Percentiles rank a stretch among this genome's conserved stretches.
Evolutionary conservation across 31 red algal genomes (phyloP).

Genomic region (Asparagopsis taxiformis): DNA sequence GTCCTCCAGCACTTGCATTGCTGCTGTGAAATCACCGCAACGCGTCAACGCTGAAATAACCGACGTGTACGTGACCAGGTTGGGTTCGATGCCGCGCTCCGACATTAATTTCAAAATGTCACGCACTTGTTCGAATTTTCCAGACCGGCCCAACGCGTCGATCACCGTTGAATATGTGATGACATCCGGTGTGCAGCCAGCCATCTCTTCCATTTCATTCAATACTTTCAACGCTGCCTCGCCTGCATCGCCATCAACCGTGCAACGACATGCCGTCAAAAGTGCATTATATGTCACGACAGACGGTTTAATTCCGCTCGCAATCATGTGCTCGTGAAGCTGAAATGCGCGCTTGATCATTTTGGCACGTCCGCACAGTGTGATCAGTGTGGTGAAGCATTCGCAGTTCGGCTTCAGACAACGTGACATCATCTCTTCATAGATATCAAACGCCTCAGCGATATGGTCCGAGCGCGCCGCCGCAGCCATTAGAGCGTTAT

Average conservation of each 20-base stretch:
- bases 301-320: slow-evolving; percentile 45
- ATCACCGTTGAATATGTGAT: slow-evolving; percentile 85
- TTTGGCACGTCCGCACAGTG: slow-evolving; percentile 53
- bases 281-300: slow-evolving; percentile 78
- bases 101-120: slow-evolving; percentile 65
- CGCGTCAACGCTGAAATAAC: slow-evolving; percentile 66
- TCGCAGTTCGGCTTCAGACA: slow-evolving; percentile 52
- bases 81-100: slow-evolving; percentile 42
- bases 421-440: slow-evolving; percentile 66
- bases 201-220: slow-evolving; percentile 24
- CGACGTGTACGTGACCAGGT: slow-evolving; percentile 79
- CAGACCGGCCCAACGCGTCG: slow-evolving; percentile 66
- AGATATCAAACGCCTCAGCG: slow-evolving; percentile 56
- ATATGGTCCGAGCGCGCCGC: slow-evolving; percentile 27
- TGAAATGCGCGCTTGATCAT: slow-evolving; percentile 50
- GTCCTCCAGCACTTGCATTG: slow-evolving; percentile 36
- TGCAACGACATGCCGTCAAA: slow-evolving; percentile 51
- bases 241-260: neutral
- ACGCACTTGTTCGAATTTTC: slow-evolving; percentile 40
- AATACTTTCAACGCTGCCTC: slow-evolving; percentile 47
- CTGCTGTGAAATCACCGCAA: slow-evolving; percentile 35
- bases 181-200: slow-evolving; percentile 63
- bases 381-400: slow-evolving; percentile 71
- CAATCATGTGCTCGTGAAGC: slow-evolving; percentile 66
- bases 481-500: slow-evolving; percentile 68